Conservation (phyloP, 129 eudicot species). For the Pittosporum tobira region DNA sequence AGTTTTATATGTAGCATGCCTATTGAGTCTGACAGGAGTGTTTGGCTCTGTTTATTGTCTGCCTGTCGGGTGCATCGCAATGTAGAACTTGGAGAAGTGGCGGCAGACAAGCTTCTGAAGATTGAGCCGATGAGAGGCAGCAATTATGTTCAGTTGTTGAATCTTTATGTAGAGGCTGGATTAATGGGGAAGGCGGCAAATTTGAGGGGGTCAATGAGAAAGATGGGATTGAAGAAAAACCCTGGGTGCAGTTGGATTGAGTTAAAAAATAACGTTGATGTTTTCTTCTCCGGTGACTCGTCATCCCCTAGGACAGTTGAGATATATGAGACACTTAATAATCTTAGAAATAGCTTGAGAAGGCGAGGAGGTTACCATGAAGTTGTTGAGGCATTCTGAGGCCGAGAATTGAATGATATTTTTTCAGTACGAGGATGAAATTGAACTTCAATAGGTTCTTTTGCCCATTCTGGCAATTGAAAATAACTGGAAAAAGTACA, state of each 20-base stretch:
- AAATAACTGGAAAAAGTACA: too few relatives aligned
- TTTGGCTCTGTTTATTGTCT: conserved; percentile 29
- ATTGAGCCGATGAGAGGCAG: conserved; percentile 26
- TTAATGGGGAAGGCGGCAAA: conserved; percentile 23
- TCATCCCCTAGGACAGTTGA: conserved; percentile 19
- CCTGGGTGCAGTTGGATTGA: conserved; percentile 47
- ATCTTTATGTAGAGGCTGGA: conserved; percentile 28
- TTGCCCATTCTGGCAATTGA: too few relatives aligned
- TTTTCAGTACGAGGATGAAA: too few relatives aligned
- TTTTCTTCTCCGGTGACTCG: conserved; percentile 31
- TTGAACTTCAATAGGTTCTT: too few relatives aligned
- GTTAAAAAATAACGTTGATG: conserved; percentile 20
- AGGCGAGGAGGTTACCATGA: conserved; percentile 8
- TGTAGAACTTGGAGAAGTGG: conserved; percentile 25
- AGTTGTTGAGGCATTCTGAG: conserved; percentile 7
- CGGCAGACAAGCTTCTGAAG: conserved; percentile 20
- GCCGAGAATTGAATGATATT: neutral
- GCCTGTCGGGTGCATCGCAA: conserved; percentile 27
- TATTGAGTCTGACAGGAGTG: conserved; percentile 16
- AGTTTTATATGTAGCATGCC: conserved; percentile 18
- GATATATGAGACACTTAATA: conserved; percentile 22
- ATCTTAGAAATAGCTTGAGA: conserved; percentile 18
- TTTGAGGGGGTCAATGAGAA: conserved; percentile 26
- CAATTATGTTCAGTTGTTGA: conserved; percentile 24
- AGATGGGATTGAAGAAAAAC: conserved; percentile 23